Conservation (phyloP, 345 rosid species). For the Citrus sp. region DNA sequence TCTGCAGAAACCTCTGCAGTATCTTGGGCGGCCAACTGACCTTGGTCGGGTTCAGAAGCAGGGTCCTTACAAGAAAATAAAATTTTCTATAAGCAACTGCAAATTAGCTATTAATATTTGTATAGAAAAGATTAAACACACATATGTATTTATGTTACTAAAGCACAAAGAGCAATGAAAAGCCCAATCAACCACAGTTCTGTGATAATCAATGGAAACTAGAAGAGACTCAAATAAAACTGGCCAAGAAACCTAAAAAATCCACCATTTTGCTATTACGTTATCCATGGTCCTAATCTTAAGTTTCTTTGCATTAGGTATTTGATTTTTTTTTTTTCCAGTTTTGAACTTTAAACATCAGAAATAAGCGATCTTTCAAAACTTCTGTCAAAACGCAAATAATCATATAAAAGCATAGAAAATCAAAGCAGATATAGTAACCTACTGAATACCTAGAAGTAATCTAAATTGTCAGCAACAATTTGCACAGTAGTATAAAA, state of each 20-base stretch:
- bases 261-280: background rate
- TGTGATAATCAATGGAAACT: background rate
- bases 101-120: background rate
- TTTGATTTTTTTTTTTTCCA: no score
- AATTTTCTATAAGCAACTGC: constrained; percentile 2
- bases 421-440: background rate
- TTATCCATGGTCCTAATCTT: background rate
- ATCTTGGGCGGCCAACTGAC: constrained; percentile 48
- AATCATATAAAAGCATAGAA: background rate
- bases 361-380: background rate
- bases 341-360: background rate
- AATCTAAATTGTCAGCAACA: background rate
- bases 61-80: constrained; percentile 48
- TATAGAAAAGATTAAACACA: background rate
- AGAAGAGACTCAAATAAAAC: background rate
- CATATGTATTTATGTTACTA: background rate
- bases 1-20: constrained; percentile 57
- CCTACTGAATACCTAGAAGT: background rate
- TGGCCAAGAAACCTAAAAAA: background rate
- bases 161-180: background rate
- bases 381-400: background rate
- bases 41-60: constrained; percentile 61
- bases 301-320: background rate
- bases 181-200: background rate
- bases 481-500: background rate